A percentile compares a stretch with the other conserved stretches of the same genome.
Conservation (phyloP, 805 yeast genomes). For the Candida berthetii region DNA sequence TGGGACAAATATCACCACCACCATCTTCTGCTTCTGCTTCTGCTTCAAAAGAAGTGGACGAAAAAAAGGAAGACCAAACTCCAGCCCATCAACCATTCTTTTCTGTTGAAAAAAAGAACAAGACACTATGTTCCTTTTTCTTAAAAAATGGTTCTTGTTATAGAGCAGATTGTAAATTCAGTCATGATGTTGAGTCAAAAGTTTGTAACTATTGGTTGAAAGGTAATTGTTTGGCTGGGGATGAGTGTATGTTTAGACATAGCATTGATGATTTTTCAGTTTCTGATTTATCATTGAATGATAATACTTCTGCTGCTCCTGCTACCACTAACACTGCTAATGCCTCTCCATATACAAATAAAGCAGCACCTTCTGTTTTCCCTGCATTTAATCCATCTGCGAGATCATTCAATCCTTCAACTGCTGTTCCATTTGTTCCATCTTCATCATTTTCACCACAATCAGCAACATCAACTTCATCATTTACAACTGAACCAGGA, state of each 20-base stretch:
- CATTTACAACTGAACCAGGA: neutral
- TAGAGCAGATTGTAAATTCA: slow-evolving; percentile 37
- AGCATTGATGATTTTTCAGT: slow-evolving; percentile 7
- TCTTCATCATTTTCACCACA: slow-evolving; percentile 1
- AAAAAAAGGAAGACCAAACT: neutral
- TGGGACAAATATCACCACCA: no score
- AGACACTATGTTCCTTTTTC: slow-evolving; percentile 33
- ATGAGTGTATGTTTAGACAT: slow-evolving; percentile 33
- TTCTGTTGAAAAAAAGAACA: slow-evolving; percentile 6
- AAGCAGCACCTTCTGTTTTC: slow-evolving; percentile 5
- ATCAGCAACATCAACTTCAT: no score
- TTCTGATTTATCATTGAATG: neutral
- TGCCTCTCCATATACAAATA: slow-evolving; percentile 2
- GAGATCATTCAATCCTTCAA: slow-evolving; percentile 1
- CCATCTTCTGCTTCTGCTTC: no score
- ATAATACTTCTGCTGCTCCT: slow-evolving; percentile 3
- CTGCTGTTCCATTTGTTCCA: slow-evolving; percentile 1
- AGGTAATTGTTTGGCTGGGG: slow-evolving; percentile 37
- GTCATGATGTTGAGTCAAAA: slow-evolving; percentile 35
- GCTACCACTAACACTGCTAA: neutral
- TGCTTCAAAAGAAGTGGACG: neutral
- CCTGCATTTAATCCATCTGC: neutral
- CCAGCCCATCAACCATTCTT: slow-evolving; percentile 1
- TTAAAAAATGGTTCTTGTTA: slow-evolving; percentile 34
- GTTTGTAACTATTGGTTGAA: slow-evolving; percentile 42